Base-by-base conservation (phyloP, 106 monocot species). In the Alisma plantagoaquatica region DNA sequence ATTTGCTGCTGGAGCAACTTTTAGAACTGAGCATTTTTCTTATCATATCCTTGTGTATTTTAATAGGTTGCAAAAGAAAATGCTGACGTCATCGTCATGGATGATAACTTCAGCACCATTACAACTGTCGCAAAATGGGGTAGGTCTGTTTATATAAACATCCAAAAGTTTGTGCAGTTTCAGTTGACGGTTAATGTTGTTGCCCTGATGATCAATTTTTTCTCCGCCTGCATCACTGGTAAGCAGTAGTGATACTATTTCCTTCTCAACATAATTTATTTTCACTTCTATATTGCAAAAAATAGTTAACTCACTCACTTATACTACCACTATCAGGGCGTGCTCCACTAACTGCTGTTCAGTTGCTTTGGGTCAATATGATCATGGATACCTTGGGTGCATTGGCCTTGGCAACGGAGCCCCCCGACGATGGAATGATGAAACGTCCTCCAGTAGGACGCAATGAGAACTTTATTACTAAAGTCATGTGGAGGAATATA, bases 311-410 rank as follows among this genome's bases (percentile, higher is more conserved):
- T n/a, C n/a, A n/a, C n/a, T n/a, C n/a, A n/a, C n/a, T n/a, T n/a
- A n/a, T n/a, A n/a, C n/a, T n/a, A n/a, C n/a, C n/a, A n/a, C n/a
- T n/a, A 25, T 57, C 48, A 96, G 96, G 89, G 23, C 61, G 30
- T 56, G 89, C 96, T 41, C 96, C 96, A 43, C 84, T 96, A 49
- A 96, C 96, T 28, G 87, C 87, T 46, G 96, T 96, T 17, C 96
- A 96, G 68, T 64, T 96, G 61, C 84, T 89, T 29, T 96, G 96
- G 96, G 89, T 96, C 33, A 96, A 96, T 69, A 75, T 96, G 81
- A 89, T 96, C 25, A 96, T 96, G 96, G 96, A 96, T 42, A 96
- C 96, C 1, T 75, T 96, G 6, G 96, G 96, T 46, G 96, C 89
- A 53, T 62, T 96, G 65, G 96, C 89, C 48, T 65, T 96, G 67